Base-by-base conservation (phyloP, 1,284 basidiomycete species). In the Sanguinoderma infundibulare region DNA sequence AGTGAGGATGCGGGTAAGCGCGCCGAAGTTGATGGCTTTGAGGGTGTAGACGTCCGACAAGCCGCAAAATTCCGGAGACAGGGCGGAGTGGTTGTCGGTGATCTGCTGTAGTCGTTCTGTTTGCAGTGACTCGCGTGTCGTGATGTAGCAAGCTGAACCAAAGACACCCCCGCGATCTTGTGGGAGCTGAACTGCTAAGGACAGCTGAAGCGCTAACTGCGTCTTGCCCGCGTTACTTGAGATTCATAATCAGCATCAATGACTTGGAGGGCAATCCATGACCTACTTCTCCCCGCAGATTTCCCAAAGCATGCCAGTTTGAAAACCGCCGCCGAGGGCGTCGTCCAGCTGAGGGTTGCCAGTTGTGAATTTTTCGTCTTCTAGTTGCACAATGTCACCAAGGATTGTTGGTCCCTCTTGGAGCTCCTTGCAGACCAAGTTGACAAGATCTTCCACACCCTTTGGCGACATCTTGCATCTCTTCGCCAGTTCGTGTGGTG, bases 151-250 rank as follows among this genome's bases (percentile, higher is more conserved):
- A 30, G 85, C 81, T 28, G 83, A 87, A 44, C 83, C 92, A 50
- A 70, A 79, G 50, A 86, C 74, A 42, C 85, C 87, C 12, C 82
- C 85, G 3, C 77, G 75, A 40, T 73, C 72, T 59, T 17, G 69
- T 42, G 90, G 86, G 1, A 93, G 79, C 72, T 96, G 94, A 0
- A 91, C 89, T 20, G 83, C 79, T 26, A 96, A 77, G 4, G 92
- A 87, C 5, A 94, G 80, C 66, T 94, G 91, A 17, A 96, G 79
- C 1, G 90, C 90, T 3, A 96, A 76, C 69, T 96, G 94, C 1
- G 92, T 94, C 76, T 97, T 97, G 34, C 95, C 95, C 26, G 94
- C 87, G 26, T 92, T 88, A 73, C 94, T 96, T 32, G 9, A 35
- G 2, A 47, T 2, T 22, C 28, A 10, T 26, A 51, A 51, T 63